Evolutionary conservation across 495 filamentous ascomycete genomes (phyloP), one percentile per base, ranked within the genome.

Genomic region (Penicillium flavigenum): DNA sequence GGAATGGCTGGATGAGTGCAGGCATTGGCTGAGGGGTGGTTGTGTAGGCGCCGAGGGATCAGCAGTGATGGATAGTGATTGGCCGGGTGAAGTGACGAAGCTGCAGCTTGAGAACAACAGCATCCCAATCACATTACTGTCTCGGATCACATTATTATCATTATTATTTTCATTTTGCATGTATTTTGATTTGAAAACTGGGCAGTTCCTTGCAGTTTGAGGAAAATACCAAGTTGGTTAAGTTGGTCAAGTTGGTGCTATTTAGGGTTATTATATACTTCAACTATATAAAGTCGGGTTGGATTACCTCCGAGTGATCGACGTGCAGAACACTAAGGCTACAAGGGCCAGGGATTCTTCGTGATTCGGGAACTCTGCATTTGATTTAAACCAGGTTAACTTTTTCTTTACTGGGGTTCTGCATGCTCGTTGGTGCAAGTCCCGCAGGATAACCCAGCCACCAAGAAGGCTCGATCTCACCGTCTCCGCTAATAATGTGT

Each of bases 401-500:
- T 57, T 52, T 34, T 54, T 39, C 49, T 53, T 26, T 56, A 20
- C 58, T 47, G 58, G 59, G 59, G 58, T 63, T 65, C 65, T 66
- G 65, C 63, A 67, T 63, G 67, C 69, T 72, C 68, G 71, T 75
- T 76, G 73, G 71, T 68, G 65, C 62, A 56, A 19, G 31, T 48
- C 47, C 57, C 53, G 61, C 57, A 53, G 56, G 45, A 58, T 46
- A 56, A 45, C 54, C 63, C 61, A 69, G 66, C 66, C 66, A 67
- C 66, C 66, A 43, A 61, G 55, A 58, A 59, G 66, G 64, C 65
- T 66, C 64, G 66, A 66, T 69, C 63, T 63, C 59, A 63, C 52
- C 63, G 66, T 66, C 58, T 69, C 73, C 65, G 65, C 69, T 72
- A 72, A 76, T 76, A 57, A 68, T 59, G 61, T 67, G 61, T 60